These are phyloP conservation scores for Chaetomium tenue DNA, from an alignment of 495 filamentous ascomycete species.

Conservation along the genomic window DNA sequence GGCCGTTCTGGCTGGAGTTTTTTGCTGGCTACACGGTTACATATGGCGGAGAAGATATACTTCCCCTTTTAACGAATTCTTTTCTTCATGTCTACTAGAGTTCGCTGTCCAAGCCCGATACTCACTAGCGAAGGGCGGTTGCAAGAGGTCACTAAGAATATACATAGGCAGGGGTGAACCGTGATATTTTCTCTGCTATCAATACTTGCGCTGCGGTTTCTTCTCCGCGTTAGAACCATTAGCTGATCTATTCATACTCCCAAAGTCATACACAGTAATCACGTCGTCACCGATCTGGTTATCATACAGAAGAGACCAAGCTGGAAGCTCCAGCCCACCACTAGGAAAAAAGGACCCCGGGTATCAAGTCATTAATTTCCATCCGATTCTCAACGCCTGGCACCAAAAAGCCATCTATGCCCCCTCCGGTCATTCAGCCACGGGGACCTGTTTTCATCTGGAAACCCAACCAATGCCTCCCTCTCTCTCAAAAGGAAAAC, in stretches of 20 bases:
- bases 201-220: neutral
- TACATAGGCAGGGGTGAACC: no score
- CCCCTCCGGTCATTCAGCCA: neutral
- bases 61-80: neutral
- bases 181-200: neutral
- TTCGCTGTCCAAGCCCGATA: no score
- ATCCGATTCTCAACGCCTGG: conserved; percentile 16
- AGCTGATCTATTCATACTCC: neutral
- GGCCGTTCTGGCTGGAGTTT: neutral
- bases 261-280: neutral
- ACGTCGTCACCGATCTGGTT: neutral
- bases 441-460: neutral
- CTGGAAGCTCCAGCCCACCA: no score
- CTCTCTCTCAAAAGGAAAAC: no score
- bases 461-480: no score
- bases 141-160: no score
- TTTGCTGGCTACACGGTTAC: neutral
- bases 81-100: neutral
- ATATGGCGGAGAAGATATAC: neutral
- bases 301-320: neutral
- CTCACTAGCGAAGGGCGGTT: neutral
- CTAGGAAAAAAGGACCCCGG: conserved; percentile 9
- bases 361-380: conserved; percentile 19
- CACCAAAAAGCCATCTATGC: neutral
- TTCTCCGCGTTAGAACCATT: neutral